Evolutionary conservation across 2,329 filamentous ascomycete genomes (phyloP).

Genomic region (Westerdykella ornata): DNA sequence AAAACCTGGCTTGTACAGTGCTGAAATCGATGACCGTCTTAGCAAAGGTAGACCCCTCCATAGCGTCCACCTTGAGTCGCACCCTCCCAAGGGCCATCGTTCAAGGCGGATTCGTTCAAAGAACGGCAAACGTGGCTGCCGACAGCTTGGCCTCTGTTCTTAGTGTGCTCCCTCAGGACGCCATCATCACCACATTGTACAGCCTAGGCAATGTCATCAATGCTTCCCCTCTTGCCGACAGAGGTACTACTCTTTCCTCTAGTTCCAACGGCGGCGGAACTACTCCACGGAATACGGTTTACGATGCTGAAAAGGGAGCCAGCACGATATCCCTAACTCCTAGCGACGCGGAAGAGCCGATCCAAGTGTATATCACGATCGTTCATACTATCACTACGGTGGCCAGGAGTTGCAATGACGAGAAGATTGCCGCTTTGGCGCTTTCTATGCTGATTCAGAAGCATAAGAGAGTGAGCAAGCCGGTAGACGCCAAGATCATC

Average conservation of each 20-base stretch:
- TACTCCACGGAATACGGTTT: conserved; percentile 35
- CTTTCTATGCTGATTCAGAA: conserved; percentile 98
- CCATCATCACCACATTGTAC: conserved; percentile 90
- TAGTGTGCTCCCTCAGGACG: conserved; percentile 78
- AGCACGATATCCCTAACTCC: conserved; percentile 74
- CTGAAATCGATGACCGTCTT: conserved; percentile 77
- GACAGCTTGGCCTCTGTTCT: conserved; percentile 76
- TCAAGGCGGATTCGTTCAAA: conserved; percentile 64
- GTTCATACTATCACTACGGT: conserved; percentile 93
- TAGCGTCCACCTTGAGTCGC: conserved; percentile 69
- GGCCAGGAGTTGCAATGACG: conserved; percentile 70
- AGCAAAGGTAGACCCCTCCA: conserved; percentile 64
- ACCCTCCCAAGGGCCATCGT: conserved; percentile 82
- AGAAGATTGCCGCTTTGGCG: conserved; percentile 87
- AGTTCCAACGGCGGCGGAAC: conserved; percentile 46
- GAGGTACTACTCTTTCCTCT: conserved; percentile 41
- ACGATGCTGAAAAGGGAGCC: conserved; percentile 50
- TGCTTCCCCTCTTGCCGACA: conserved; percentile 53
- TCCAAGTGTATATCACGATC: conserved; percentile 74
- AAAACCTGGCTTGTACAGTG: conserved; percentile 67
- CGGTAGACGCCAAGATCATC: conserved; percentile 80
- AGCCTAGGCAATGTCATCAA: conserved; percentile 94
- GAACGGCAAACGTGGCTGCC: conserved; percentile 71
- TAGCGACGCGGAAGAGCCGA: conserved; percentile 70
- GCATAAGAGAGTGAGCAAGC: conserved; percentile 71